A percentile compares a stretch with the other conserved stretches of the same genome.
phyloP scores from a whole-genome alignment of 169 alveolate species.

The Cryptosporidium ryanae region DNA sequence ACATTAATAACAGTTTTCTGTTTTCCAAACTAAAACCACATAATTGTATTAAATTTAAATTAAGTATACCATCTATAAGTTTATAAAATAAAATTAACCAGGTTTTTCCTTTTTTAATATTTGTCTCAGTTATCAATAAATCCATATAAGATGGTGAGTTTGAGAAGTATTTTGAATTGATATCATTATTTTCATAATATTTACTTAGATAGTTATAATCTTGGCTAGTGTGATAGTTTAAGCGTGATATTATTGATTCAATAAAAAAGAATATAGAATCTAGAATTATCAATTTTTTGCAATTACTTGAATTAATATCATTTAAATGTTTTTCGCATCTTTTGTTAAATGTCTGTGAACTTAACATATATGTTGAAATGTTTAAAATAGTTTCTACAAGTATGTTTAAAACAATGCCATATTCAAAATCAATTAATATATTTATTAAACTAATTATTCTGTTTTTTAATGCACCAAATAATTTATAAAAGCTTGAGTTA shows the following conservation, averaged over 20 bases:
- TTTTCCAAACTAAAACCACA: slow-evolving; percentile 30
- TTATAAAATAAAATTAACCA: slow-evolving; percentile 29
- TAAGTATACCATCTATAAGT: slow-evolving; percentile 16
- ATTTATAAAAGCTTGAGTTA: slow-evolving; percentile 15
- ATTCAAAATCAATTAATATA: slow-evolving; percentile 23
- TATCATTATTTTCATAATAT: neutral
- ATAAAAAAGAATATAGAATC: slow-evolving; percentile 14
- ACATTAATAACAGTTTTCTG: slow-evolving; percentile 7
- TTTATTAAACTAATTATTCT: slow-evolving; percentile 4
- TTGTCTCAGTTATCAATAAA: neutral
- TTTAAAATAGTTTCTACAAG: slow-evolving; percentile 18
- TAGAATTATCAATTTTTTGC: slow-evolving; percentile 10
- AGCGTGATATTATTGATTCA: slow-evolving; percentile 6
- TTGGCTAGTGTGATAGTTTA: neutral
- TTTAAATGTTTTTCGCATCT: neutral
- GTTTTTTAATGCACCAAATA: slow-evolving; percentile 10
- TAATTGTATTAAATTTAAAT: neutral
- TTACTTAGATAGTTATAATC: neutral
- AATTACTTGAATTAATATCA: neutral
- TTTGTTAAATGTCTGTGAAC: slow-evolving; percentile 23
- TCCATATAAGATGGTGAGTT: slow-evolving; percentile 28
- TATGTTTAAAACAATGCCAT: slow-evolving; percentile 1
- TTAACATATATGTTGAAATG: slow-evolving; percentile 13
- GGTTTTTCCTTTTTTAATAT: neutral
- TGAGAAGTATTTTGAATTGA: neutral